phyloP scores from a whole-genome alignment of 495 filamentous ascomycete species.

The Sordaria brevicollis region DNA sequence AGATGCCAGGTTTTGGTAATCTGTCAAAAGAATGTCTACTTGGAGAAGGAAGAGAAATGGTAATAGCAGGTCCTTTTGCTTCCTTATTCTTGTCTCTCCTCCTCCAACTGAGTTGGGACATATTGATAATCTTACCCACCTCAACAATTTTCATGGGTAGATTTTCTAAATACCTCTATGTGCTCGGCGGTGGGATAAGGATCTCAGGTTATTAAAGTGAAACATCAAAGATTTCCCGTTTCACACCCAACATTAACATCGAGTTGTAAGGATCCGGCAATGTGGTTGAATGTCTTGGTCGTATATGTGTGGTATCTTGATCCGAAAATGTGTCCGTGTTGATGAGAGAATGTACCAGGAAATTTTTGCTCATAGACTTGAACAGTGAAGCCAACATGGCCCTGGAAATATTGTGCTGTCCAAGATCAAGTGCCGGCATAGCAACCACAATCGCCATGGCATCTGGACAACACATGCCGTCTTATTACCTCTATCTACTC shows the following conservation, averaged over 20 bases:
- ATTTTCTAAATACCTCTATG: too few species aligned
- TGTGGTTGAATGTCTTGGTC: not conserved
- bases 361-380: not conserved
- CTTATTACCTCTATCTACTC: not conserved
- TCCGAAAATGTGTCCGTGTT: not conserved
- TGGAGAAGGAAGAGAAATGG: too few species aligned
- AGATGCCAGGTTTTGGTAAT: not conserved
- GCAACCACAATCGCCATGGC: not conserved
- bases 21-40: too few species aligned
- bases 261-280: not conserved
- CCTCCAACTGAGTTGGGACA: too few species aligned
- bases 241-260: not conserved
- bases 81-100: too few species aligned
- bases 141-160: too few species aligned
- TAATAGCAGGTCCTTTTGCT: too few species aligned
- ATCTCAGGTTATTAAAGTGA: not conserved
- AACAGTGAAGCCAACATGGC: not conserved
- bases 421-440: not conserved
- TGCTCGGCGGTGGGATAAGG: too few species aligned
- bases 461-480: not conserved
- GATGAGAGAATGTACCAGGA: not conserved
- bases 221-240: not conserved
- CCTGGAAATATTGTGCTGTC: not conserved
- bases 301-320: not conserved
- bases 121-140: too few species aligned